A percentile compares a stretch with the other conserved stretches of the same genome.
Evolutionary conservation across 1,284 basidiomycete genomes (phyloP).

Genomic region (Ceratobasidium sp.): DNA sequence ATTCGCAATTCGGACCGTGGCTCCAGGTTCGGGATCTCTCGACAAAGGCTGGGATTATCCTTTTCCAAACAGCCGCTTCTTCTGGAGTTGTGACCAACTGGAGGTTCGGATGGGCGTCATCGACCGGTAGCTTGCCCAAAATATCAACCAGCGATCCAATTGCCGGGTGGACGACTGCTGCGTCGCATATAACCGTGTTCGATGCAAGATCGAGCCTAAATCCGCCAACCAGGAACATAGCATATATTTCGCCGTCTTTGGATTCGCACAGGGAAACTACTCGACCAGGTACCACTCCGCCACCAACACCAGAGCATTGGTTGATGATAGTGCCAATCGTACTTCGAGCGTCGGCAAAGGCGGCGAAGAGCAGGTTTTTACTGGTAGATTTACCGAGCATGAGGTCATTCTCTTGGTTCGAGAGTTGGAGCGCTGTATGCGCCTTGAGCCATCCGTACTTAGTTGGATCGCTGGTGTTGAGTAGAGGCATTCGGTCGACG

Average conservation of each 20-base stretch:
- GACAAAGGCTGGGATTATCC: slow-evolving; percentile 20
- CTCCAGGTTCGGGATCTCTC: slow-evolving; percentile 28
- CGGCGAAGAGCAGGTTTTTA: not conserved
- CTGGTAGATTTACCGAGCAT: no score
- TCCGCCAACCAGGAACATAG: slow-evolving; percentile 7
- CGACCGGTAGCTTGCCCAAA: no score
- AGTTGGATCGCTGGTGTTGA: not conserved
- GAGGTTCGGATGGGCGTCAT: no score
- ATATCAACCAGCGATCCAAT: no score
- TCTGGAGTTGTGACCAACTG: not conserved
- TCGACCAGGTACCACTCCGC: not conserved
- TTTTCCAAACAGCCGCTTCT: slow-evolving; percentile 22
- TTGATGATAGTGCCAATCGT: slow-evolving; percentile 5
- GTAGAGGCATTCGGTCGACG: slow-evolving; percentile 9
- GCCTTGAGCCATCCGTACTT: not conserved
- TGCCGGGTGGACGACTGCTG: not conserved
- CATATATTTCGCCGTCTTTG: not conserved
- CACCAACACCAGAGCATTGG: not conserved
- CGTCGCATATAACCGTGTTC: not conserved
- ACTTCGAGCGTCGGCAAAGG: not conserved
- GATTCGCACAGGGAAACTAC: slow-evolving; percentile 1
- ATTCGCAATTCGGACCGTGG: slow-evolving; percentile 27
- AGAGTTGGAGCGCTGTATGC: not conserved
- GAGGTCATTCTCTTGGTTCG: no score
- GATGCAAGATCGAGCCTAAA: slow-evolving; percentile 19